These are phyloP conservation scores for Leccinum aurantiacum DNA, from an alignment of 768 basidiomycete genomes.

Conservation along the genomic window DNA sequence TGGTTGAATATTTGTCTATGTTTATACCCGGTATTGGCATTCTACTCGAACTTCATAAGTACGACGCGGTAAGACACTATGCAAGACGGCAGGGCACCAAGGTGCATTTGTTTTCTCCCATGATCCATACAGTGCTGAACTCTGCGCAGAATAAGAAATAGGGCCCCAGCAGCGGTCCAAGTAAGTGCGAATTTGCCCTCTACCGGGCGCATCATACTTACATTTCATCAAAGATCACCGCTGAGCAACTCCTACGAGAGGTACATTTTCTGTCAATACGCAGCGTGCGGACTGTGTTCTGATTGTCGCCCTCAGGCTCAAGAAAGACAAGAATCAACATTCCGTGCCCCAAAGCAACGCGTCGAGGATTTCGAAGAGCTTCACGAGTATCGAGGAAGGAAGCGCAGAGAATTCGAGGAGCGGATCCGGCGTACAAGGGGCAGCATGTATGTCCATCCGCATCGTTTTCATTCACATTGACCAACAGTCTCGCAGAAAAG, in stretches of 20 bases:
- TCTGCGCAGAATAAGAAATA: slow-evolving; percentile 82
- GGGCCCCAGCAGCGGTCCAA: slow-evolving; percentile 92
- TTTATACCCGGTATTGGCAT: slow-evolving; percentile 8
- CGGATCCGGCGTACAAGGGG: slow-evolving; percentile 76
- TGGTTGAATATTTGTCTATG: slow-evolving; percentile 15
- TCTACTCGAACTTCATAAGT: neutral
- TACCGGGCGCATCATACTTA: slow-evolving; percentile 12
- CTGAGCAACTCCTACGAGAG: slow-evolving; percentile 96
- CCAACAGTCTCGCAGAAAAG: slow-evolving; percentile 52
- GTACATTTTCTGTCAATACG: slow-evolving; percentile 37
- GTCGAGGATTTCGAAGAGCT: slow-evolving; percentile 94
- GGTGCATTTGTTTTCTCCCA: slow-evolving; percentile 40
- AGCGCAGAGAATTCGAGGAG: slow-evolving; percentile 93
- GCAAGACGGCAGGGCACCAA: slow-evolving; percentile 81
- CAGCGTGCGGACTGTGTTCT: neutral
- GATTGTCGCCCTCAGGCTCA: slow-evolving; percentile 62
- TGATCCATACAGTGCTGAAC: neutral
- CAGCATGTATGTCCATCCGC: slow-evolving; percentile 59
- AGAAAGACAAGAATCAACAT: slow-evolving; percentile 92
- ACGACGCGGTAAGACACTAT: slow-evolving; percentile 34
- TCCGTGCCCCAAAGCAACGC: slow-evolving; percentile 90
- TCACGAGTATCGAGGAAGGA: slow-evolving; percentile 87
- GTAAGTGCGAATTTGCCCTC: slow-evolving; percentile 40
- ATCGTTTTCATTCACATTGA: neutral
- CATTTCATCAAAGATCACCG: slow-evolving; percentile 72